Conservation (phyloP, 768 basidiomycete genomes). For the Cystofilobasidium ferigula region DNA sequence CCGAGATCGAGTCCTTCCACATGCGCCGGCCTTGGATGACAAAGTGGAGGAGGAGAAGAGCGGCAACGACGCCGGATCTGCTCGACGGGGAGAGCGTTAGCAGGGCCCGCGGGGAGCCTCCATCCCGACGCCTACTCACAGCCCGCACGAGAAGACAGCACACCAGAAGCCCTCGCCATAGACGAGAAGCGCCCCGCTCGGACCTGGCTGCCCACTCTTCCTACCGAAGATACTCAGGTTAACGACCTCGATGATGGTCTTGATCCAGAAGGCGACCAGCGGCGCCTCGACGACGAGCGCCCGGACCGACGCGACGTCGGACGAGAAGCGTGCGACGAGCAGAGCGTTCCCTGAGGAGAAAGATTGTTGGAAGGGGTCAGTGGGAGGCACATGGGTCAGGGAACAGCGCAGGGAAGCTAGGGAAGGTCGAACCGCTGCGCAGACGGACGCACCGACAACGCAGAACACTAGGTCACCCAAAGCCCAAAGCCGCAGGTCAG, state of each 20-base stretch:
- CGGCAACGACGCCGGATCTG: neutral
- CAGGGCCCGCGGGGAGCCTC: no score
- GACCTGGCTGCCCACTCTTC: no score
- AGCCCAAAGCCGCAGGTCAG: neutral
- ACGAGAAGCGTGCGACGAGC: conserved; percentile 13
- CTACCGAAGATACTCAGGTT: conserved; percentile 14
- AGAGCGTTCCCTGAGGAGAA: no score
- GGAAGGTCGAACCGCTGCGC: no score
- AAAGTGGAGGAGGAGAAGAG: conserved; percentile 8
- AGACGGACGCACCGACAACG: no score
- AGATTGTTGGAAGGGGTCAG: no score
- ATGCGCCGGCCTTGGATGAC: neutral
- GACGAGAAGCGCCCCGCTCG: no score
- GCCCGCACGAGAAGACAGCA: conserved; percentile 4
- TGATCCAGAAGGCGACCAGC: conserved; percentile 17
- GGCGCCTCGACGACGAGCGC: conserved; percentile 7
- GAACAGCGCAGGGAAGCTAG: no score
- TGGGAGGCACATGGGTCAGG: no score
- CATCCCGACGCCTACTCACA: neutral
- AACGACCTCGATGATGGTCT: conserved; percentile 20
- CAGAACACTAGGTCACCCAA: conserved; percentile 8
- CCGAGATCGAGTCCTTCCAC: conserved; percentile 16
- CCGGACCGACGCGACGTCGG: neutral
- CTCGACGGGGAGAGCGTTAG: no score
- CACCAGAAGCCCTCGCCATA: conserved; percentile 24